These are phyloP conservation scores for Corylus heterophylla DNA, from an alignment of 306 rosid species.

Conservation along the genomic window DNA sequence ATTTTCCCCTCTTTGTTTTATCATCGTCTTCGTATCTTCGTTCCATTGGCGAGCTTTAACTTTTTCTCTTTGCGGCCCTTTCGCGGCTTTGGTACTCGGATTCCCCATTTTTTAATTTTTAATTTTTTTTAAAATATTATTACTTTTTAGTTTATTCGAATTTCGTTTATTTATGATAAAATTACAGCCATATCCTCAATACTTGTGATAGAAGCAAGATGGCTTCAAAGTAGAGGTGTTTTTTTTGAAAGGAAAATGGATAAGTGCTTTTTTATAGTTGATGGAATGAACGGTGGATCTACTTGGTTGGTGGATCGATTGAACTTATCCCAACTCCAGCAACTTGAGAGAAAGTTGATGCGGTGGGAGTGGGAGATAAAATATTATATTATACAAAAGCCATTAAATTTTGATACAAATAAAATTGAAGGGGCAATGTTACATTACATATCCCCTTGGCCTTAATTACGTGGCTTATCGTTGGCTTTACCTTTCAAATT, in stretches of 20 bases:
- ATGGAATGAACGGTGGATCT: background rate
- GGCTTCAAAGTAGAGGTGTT: background rate
- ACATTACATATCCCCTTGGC: background rate
- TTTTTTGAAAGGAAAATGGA: background rate
- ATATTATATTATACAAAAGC: background rate
- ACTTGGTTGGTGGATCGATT: background rate
- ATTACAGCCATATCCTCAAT: background rate
- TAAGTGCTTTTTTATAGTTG: background rate
- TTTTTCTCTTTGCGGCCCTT: background rate
- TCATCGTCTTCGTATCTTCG: background rate
- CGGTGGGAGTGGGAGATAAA: background rate
- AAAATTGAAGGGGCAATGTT: background rate
- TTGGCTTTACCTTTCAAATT: background rate
- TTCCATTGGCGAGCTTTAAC: background rate
- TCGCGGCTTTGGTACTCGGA: background rate
- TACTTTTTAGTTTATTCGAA: background rate
- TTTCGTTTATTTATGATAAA: background rate
- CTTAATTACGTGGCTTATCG: background rate
- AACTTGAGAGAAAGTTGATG: slow-evolving; percentile 30
- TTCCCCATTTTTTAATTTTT: background rate
- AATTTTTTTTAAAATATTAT: too few relatives aligned
- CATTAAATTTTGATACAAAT: background rate
- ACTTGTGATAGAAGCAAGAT: slow-evolving; percentile 12
- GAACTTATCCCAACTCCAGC: slow-evolving; percentile 28
- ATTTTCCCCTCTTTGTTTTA: background rate